Conservation (phyloP, 768 basidiomycete genomes). For the Suillus ampliporus region DNA sequence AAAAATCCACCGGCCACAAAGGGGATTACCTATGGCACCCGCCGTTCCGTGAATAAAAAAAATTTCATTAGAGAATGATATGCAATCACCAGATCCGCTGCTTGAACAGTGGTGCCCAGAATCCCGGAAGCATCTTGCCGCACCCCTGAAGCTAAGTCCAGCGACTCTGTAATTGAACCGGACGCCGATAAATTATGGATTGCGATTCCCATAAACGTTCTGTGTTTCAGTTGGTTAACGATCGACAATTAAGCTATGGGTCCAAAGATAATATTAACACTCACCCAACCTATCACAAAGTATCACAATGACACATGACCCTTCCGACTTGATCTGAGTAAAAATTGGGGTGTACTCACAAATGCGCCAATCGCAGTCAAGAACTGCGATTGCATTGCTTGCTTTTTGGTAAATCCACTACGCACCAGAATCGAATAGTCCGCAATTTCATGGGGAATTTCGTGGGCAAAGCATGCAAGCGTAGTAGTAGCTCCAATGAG, state of each 20-base stretch:
- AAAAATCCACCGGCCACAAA: slow-evolving; percentile 92
- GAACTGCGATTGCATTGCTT: slow-evolving; percentile 95
- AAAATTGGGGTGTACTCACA: slow-evolving; percentile 47
- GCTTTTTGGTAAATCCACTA: slow-evolving; percentile 87
- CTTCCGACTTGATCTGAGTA: slow-evolving; percentile 15
- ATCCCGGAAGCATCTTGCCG: slow-evolving; percentile 77
- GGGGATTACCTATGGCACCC: slow-evolving; percentile 70
- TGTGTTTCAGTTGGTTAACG: slow-evolving; percentile 32
- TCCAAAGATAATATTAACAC: slow-evolving; percentile 15
- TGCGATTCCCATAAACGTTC: slow-evolving; percentile 88
- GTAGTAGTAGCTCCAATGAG: slow-evolving; percentile 93
- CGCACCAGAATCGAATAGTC: slow-evolving; percentile 93
- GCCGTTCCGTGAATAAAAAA: slow-evolving; percentile 21
- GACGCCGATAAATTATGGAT: slow-evolving; percentile 78
- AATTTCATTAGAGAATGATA: slow-evolving; percentile 13
- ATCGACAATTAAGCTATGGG: slow-evolving; percentile 1
- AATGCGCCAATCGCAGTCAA: slow-evolving; percentile 92
- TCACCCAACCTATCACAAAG: slow-evolving; percentile 42
- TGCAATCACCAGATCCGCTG: slow-evolving; percentile 73
- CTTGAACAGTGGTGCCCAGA: slow-evolving; percentile 80
- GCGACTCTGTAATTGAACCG: slow-evolving; percentile 42
- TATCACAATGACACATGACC: slow-evolving; percentile 23
- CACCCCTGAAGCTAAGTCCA: slow-evolving; percentile 78
- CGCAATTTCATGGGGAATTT: slow-evolving; percentile 97
- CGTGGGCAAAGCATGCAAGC: slow-evolving; percentile 93